phyloP scores from a whole-genome alignment of 1,284 basidiomycete genomes.

The Cutaneotrichosporon cavernicola region DNA sequence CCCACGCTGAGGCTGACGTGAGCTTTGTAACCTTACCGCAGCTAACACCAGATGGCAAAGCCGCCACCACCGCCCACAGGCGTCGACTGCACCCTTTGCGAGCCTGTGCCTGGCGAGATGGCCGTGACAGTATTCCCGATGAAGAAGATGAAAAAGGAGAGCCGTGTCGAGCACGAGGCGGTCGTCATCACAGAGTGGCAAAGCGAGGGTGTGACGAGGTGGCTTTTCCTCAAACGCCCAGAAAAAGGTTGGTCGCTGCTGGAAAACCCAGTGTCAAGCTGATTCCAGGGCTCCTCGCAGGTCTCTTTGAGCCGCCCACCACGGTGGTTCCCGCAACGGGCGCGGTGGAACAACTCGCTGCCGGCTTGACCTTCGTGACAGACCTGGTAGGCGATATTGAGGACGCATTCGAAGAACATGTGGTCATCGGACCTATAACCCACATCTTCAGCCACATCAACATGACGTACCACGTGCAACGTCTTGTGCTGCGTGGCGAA shows the following conservation, averaged over 20 bases:
- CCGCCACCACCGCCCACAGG: constrained; percentile 33
- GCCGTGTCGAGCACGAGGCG: constrained; percentile 77
- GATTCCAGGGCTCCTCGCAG: constrained; percentile 74
- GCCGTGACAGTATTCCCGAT: constrained; percentile 77
- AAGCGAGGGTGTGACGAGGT: constrained; percentile 52
- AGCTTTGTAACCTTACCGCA: neutral
- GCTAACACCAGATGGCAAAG: constrained; percentile 24
- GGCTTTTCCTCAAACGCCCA: constrained; percentile 76
- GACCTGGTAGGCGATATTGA: constrained; percentile 2
- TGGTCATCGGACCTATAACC: constrained; percentile 51
- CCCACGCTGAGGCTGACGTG: constrained; percentile 56
- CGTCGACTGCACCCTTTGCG: constrained; percentile 74
- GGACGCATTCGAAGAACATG: neutral
- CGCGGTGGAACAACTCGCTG: constrained; percentile 14
- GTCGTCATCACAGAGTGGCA: constrained; percentile 84
- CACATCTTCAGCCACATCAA: constrained; percentile 89
- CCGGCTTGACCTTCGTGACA: constrained; percentile 9
- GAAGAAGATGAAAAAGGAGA: constrained; percentile 78
- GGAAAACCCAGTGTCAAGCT: constrained; percentile 7
- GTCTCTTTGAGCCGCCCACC: constrained; percentile 60
- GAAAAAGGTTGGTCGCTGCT: constrained; percentile 64
- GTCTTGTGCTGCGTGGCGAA: constrained; percentile 29
- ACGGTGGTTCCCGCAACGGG: constrained; percentile 25
- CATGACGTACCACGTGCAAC: constrained; percentile 74
- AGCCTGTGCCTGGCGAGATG: constrained; percentile 58